Evolutionary conservation across 306 rosid species (phyloP).

Genomic region (Glycine soja): DNA sequence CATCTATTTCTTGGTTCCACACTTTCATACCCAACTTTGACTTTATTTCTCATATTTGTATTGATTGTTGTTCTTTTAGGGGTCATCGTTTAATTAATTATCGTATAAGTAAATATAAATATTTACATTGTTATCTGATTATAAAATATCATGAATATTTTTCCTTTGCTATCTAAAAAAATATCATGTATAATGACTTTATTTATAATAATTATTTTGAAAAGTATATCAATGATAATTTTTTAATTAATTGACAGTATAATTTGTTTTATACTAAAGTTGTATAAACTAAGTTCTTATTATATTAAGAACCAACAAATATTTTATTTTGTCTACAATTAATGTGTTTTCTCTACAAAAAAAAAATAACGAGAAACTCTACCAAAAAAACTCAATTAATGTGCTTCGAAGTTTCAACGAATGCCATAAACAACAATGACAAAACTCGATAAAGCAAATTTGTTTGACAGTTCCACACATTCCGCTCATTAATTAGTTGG

Average conservation of each 20-base stretch:
- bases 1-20: neutral
- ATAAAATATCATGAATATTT: too few species aligned
- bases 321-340: neutral
- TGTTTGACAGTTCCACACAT: conserved; percentile 18
- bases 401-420: neutral
- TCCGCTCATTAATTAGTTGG: neutral
- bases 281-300: too few species aligned
- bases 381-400: too few species aligned
- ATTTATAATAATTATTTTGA: too few species aligned
- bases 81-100: neutral
- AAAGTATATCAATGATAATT: too few species aligned
- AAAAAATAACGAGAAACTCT: too few species aligned
- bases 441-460: neutral
- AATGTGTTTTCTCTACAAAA: neutral
- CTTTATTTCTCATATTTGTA: neutral
- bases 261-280: too few species aligned
- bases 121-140: too few species aligned
- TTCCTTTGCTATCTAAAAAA: too few species aligned
- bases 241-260: too few species aligned
- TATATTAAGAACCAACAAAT: too few species aligned
- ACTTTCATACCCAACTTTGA: neutral
- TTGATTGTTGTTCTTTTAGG: neutral
- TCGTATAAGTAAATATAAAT: neutral
- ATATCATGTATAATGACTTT: too few species aligned
- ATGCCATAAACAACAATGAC: neutral